Base-by-base conservation (phyloP, 345 rosid species). In the Lagerstroemia speciosa region DNA sequence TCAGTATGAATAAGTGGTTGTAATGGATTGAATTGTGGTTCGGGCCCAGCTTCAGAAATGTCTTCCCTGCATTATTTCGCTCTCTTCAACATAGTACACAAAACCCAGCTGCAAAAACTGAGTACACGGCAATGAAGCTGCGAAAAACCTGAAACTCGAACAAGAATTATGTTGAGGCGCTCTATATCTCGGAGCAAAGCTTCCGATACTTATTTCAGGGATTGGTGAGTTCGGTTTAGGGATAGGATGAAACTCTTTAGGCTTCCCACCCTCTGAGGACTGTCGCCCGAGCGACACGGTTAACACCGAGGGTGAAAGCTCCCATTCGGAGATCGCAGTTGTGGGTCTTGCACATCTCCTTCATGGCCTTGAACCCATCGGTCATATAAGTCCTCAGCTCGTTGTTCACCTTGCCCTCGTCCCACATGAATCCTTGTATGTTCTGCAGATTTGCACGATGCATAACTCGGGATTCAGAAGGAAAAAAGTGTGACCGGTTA, bases 351-450 rank as follows among this genome's bases (percentile, higher is more conserved):
- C 98, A 93, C 98, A 89, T 93, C 67, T 82, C 86, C 81, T 91
- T 94, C 74, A 91, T 71, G 46, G 82, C 90, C 76, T 80, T 80
- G 76, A 89, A 94, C n/a, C 93, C 95, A 34, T 69, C 83, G 29
- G 78, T 94, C 97, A 91, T 94, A 78, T 91, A 94, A 22, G 80
- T 91, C 77, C 30, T 75, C 1, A 94, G 86, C 79, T 86, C 99
- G 27, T 67, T 66, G 82, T 91, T 91, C 74, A 93, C 98, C 73
- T 90, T 90, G 81, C 83, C 90, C 46, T 90, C 98, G 24, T 90
- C 91, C 98, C 98, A 92, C 98, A 88, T 81, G 86, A 93, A 93
- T 17, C 96, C 98, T 82, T 93, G 98, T 67, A 93, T 91, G 79
- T 93, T 91, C 96, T 93, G 87, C 76, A 74, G 37, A 72, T 20